phyloP scores from a whole-genome alignment of 2,329 filamentous ascomycete genomes.

The Domatiomyces catenatus region DNA sequence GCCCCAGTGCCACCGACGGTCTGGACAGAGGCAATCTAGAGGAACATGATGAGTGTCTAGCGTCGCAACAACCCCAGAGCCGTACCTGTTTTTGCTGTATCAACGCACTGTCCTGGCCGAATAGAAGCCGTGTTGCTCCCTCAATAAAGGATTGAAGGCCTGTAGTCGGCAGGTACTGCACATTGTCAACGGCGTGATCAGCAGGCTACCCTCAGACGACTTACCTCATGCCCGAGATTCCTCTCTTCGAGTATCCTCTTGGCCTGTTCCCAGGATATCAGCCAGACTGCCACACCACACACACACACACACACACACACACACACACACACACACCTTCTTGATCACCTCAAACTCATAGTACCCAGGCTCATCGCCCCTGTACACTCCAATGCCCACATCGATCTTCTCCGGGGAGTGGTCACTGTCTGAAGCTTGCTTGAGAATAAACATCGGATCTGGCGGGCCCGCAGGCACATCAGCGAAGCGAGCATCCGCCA shows the following conservation, averaged over 20 bases:
- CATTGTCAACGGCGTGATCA: neutral
- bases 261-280: neutral
- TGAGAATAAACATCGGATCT: neutral
- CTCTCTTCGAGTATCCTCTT: constrained; percentile 29
- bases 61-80: neutral
- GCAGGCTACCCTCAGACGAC: neutral
- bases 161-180: constrained; percentile 78
- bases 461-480: neutral
- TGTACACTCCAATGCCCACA: constrained; percentile 25
- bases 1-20: constrained; percentile 94
- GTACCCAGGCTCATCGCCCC: constrained; percentile 23
- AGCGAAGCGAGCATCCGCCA: neutral
- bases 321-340: constrained; percentile 14
- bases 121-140: constrained; percentile 74
- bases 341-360: constrained; percentile 25
- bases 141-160: constrained; percentile 68
- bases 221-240: constrained; percentile 61
- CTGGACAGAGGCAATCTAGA: constrained; percentile 39
- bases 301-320: no score
- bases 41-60: neutral
- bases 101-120: constrained; percentile 57
- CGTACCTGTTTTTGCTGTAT: constrained; percentile 48
- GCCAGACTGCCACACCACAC: no score
- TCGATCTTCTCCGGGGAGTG: constrained; percentile 23
- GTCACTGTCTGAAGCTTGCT: constrained; percentile 13